Conservation (phyloP, 2,329 filamentous ascomycete genomes). For the Cladosporium sp. region DNA sequence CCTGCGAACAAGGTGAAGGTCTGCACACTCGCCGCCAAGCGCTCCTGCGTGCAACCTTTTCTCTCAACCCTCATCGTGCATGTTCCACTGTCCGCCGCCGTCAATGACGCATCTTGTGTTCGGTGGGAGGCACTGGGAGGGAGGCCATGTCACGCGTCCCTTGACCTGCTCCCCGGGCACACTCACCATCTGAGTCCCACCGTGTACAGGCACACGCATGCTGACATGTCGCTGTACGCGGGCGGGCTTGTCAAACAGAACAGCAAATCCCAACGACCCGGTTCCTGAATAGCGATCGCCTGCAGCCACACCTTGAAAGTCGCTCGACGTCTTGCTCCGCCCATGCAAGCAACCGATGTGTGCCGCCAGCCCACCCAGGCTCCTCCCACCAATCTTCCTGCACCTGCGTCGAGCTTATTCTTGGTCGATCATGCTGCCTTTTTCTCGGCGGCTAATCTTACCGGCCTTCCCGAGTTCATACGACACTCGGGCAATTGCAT, state of each 20-base stretch:
- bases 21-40: conserved; percentile 4
- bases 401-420: conserved; percentile 15
- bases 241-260: conserved; percentile 24
- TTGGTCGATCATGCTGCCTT: conserved; percentile 13
- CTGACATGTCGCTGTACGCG: conserved; percentile 31
- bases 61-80: neutral
- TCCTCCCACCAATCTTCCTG: conserved; percentile 19
- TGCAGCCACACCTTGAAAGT: conserved; percentile 38
- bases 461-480: neutral
- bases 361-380: conserved; percentile 13
- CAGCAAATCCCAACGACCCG: conserved; percentile 31
- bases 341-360: conserved; percentile 20
- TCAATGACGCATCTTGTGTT: conserved; percentile 10
- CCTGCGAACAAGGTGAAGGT: neutral
- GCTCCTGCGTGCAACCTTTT: conserved; percentile 10
- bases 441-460: neutral
- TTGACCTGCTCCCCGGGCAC: neutral
- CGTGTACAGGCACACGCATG: conserved; percentile 29
- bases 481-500: conserved; percentile 8
- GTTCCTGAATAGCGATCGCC: conserved; percentile 28
- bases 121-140: neutral
- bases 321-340: conserved; percentile 27
- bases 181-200: neutral
- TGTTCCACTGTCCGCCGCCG: neutral
- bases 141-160: conserved; percentile 3